Base-by-base conservation (phyloP, 495 filamentous ascomycete genomes). In the Trichodelitschia bisporula region DNA sequence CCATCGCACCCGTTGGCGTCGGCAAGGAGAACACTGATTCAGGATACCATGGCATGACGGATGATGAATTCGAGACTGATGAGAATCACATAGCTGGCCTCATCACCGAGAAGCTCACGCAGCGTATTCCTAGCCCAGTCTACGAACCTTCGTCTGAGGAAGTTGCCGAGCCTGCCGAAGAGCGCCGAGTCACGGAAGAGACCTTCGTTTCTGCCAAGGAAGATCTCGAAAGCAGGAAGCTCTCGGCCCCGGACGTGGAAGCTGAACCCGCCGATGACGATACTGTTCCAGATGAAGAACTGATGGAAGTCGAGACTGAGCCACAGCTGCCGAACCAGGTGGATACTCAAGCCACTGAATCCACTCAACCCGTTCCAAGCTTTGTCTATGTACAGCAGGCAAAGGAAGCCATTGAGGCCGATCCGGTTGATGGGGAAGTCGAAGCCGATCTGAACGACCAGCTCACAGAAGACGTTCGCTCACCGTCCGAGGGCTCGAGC, bases 21-120 rank as follows among this genome's bases (percentile, higher is more conserved):
- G 29, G 36, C 18, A 47, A 47, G 26, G 40, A 41, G 28, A 51
- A 48, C 32, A 40, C 36, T 10, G 79, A 90, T 40, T 86, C 79
- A 2, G 79, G 79, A 24, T 89, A 89, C 40, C 71, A 83, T 61
- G 78, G 74, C 29, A 70, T 62, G 64, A 50, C 69, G 54, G 55
- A 64, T 40, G 58, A 59, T 45, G 58, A 60, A 15, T 52, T 55
- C 41, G 53, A 57, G 3, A 32, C 46, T 20, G 57, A 57, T 26
- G 18, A n/a, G n/a, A n/a, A n/a, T n/a, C n/a, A n/a, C n/a, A n/a
- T n/a, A n/a, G n/a, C n/a, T n/a, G n/a, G n/a, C n/a, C n/a, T n/a
- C n/a, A n/a, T n/a, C n/a, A n/a, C n/a, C n/a, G n/a, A n/a, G n/a
- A n/a, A n/a, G n/a, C n/a, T n/a, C n/a, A n/a, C n/a, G n/a, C n/a